These are phyloP conservation scores for Russula earlei DNA, from an alignment of 768 basidiomycete species.

Conservation along the genomic window DNA sequence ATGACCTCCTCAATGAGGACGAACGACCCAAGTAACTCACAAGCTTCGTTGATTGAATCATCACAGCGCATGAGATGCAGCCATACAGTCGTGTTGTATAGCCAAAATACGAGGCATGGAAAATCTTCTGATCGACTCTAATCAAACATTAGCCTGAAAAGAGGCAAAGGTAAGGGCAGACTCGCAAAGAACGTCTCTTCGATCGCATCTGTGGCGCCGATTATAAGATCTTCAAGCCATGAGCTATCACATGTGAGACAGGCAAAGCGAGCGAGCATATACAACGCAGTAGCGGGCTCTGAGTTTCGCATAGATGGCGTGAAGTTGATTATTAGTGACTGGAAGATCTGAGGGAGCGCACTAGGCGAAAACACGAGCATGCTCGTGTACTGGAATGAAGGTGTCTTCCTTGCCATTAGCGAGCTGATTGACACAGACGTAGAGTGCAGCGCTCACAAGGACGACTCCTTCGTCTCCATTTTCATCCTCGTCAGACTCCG, in stretches of 20 bases:
- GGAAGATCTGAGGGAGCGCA: slow-evolving; percentile 67
- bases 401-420: slow-evolving; percentile 43
- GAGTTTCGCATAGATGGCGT: slow-evolving; percentile 61
- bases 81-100: slow-evolving; percentile 85
- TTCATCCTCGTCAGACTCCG: slow-evolving; percentile 35
- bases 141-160: slow-evolving; percentile 10
- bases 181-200: slow-evolving; percentile 90
- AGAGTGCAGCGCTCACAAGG: slow-evolving; percentile 31
- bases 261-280: slow-evolving; percentile 90
- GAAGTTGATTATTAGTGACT: slow-evolving; percentile 72
- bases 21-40: slow-evolving; percentile 77
- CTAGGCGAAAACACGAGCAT: slow-evolving; percentile 92
- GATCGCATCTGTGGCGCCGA: slow-evolving; percentile 85
- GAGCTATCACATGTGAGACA: slow-evolving; percentile 79
- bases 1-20: slow-evolving; percentile 85
- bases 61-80: slow-evolving; percentile 88
- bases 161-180: slow-evolving; percentile 12
- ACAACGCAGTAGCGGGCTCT: slow-evolving; percentile 86
- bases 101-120: slow-evolving; percentile 84
- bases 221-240: slow-evolving; percentile 88
- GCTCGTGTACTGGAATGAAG: slow-evolving; percentile 62
- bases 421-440: background rate
- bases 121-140: slow-evolving; percentile 81
- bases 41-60: slow-evolving; percentile 63
- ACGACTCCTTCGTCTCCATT: slow-evolving; percentile 42